phyloP scores from a whole-genome alignment of 2,329 filamentous ascomycete genomes.

The Sclerotinia sclerotiorum region DNA sequence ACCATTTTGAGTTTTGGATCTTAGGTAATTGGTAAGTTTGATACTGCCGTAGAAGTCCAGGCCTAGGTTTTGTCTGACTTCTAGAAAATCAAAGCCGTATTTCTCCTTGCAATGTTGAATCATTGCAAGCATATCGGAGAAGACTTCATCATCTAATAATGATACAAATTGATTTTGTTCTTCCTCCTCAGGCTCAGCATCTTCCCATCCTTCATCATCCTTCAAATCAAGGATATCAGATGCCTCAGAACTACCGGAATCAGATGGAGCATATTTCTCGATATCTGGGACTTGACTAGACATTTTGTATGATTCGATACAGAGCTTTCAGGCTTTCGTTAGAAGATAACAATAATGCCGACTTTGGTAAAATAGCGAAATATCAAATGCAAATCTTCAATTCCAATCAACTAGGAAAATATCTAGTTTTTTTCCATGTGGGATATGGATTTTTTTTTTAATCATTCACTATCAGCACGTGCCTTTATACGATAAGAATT shows the following conservation, averaged over 20 bases:
- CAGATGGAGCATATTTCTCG: conserved; percentile 30
- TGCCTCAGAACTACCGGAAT: conserved; percentile 44
- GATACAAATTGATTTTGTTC: conserved; percentile 61
- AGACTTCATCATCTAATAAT: conserved; percentile 66
- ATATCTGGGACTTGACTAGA: conserved; percentile 25
- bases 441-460: conserved; percentile 7
- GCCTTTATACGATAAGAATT: neutral
- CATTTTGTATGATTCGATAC: conserved; percentile 27
- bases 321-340: neutral
- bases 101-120: conserved; percentile 66
- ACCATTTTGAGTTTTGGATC: conserved; percentile 48
- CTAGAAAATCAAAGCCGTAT: conserved; percentile 65
- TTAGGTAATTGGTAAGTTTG: conserved; percentile 71
- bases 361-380: neutral
- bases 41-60: conserved; percentile 73
- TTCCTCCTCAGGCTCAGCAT: conserved; percentile 62
- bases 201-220: conserved; percentile 55
- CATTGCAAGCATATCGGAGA: conserved; percentile 64
- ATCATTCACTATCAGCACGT: conserved; percentile 13
- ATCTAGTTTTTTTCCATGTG: neutral
- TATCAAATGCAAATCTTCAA: neutral
- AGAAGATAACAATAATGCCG: too few relatives aligned
- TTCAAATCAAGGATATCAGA: conserved; percentile 46
- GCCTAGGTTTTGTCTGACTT: conserved; percentile 54
- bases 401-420: neutral